phyloP scores from a whole-genome alignment of 306 rosid genomes.

The Vachellia collinsii region DNA sequence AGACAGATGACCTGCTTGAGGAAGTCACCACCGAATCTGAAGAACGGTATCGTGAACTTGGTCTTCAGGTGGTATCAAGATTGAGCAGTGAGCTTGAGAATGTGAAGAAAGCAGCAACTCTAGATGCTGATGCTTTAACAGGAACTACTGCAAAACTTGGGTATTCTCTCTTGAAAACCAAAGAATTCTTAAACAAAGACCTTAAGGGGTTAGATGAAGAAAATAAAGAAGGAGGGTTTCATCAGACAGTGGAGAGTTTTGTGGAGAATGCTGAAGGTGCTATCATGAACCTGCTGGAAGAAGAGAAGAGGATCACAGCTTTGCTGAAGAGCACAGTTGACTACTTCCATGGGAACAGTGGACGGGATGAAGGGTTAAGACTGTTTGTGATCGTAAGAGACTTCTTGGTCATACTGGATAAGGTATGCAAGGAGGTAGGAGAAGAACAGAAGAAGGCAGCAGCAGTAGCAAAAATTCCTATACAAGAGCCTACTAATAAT shows the following conservation, averaged over 20 bases:
- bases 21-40: constrained; percentile 52
- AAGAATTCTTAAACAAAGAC: constrained; percentile 55
- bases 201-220: constrained; percentile 54
- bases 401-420: constrained; percentile 81
- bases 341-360: constrained; percentile 85
- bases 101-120: constrained; percentile 73
- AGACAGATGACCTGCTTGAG: constrained; percentile 55
- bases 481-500: constrained; percentile 32
- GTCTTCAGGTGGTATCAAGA: constrained; percentile 77
- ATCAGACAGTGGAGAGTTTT: constrained; percentile 54
- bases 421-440: constrained; percentile 72
- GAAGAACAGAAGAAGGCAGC: constrained; percentile 50
- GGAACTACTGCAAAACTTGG: constrained; percentile 81
- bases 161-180: constrained; percentile 50
- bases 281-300: constrained; percentile 62
- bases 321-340: constrained; percentile 93
- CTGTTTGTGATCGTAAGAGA: constrained; percentile 81
- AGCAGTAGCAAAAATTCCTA: constrained; percentile 38
- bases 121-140: constrained; percentile 80
- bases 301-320: constrained; percentile 78
- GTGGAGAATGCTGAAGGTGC: constrained; percentile 72
- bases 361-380: constrained; percentile 83
- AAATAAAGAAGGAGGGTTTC: constrained; percentile 47
- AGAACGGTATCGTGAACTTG: constrained; percentile 63
- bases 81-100: constrained; percentile 81